Evolutionary conservation across 768 basidiomycete species (phyloP).

Genomic region (Suillus cothurnatus): DNA sequence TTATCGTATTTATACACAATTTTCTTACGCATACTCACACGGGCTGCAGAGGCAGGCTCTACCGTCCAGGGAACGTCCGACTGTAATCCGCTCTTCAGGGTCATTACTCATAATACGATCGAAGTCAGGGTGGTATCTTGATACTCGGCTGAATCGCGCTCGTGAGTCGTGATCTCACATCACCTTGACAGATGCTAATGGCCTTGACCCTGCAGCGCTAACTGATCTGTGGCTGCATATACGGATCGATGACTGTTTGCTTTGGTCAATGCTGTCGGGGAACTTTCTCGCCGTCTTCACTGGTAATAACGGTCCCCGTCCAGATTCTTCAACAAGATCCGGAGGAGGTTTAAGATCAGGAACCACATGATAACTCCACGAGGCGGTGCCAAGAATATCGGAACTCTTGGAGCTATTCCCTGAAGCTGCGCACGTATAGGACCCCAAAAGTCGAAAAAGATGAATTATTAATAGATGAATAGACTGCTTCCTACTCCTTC

Average conservation of each 20-base stretch:
- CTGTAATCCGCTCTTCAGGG: neutral
- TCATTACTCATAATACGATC: neutral
- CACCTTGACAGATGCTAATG: neutral
- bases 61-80: neutral
- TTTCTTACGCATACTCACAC: neutral
- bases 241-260: slow-evolving; percentile 43
- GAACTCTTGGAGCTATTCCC: neutral
- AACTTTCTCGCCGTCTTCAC: neutral
- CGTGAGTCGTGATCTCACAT: slow-evolving; percentile 16
- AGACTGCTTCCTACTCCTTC: neutral
- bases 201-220: slow-evolving; percentile 22
- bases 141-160: slow-evolving; percentile 10
- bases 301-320: neutral
- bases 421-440: neutral
- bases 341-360: neutral
- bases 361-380: neutral
- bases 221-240: slow-evolving; percentile 48
- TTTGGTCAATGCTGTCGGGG: slow-evolving; percentile 55
- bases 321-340: slow-evolving; percentile 57
- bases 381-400: neutral
- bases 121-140: neutral
- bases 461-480: neutral
- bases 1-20: slow-evolving; percentile 29
- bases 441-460: neutral
- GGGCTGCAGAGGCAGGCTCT: neutral